Percentiles rank a stretch among this genome's conserved stretches.
These are phyloP conservation scores for Colletotrichum salicis DNA, from an alignment of 2,329 filamentous ascomycete genomes.

Conservation along the genomic window DNA sequence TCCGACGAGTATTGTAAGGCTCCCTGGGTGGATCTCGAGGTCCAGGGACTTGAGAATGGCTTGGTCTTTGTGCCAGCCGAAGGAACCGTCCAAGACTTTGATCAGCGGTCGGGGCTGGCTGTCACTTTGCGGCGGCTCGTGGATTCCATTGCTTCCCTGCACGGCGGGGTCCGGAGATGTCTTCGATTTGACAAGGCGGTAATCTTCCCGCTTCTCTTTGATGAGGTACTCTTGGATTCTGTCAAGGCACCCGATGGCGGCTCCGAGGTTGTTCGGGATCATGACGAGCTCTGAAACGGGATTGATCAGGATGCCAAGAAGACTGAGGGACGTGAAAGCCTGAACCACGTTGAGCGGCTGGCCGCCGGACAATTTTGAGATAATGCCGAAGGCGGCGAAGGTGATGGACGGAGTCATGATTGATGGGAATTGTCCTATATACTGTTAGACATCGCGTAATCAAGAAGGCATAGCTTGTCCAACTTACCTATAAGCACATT, in stretches of 20 bases:
- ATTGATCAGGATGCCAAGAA: conserved; percentile 11
- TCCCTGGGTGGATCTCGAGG: background rate
- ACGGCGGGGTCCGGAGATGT: background rate
- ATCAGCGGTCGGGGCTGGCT: background rate
- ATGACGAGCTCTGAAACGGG: conserved; percentile 30
- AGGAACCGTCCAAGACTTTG: background rate
- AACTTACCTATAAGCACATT: conserved; percentile 14
- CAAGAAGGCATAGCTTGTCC: no score
- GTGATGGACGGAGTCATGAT: conserved; percentile 25
- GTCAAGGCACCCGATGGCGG: conserved; percentile 39
- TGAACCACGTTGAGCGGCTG: conserved; percentile 23
- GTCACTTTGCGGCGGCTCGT: no score
- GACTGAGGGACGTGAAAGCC: conserved; percentile 26
- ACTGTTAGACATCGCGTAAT: background rate
- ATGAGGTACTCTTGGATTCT: conserved; percentile 41
- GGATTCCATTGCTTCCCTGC: rapidly evolving
- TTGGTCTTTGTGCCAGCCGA: background rate
- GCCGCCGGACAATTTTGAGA: background rate
- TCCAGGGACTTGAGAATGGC: background rate
- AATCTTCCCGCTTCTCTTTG: conserved; percentile 27
- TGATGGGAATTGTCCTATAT: conserved; percentile 2
- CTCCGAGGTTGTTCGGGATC: conserved; percentile 26
- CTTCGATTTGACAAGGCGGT: background rate
- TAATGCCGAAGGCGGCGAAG: conserved; percentile 23
- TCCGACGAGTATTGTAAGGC: background rate